Percentiles rank a stretch among this genome's conserved stretches.
Conservation (phyloP, 2,329 filamentous ascomycete species). For the Taxawa tesnikishii region DNA sequence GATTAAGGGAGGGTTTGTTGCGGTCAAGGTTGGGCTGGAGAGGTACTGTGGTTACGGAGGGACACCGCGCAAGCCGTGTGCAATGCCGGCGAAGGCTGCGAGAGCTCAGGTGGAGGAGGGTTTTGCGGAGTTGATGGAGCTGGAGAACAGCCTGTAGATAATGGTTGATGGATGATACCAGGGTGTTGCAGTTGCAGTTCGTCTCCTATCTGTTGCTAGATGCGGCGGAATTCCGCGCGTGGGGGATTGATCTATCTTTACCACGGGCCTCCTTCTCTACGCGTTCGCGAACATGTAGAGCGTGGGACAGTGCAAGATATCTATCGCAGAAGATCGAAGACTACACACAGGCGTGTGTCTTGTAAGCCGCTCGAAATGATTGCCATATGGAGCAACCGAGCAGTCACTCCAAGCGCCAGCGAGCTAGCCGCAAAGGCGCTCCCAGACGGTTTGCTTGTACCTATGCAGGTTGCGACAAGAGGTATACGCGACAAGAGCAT, state of each 20-base stretch:
- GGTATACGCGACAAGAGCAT: constrained; percentile 88
- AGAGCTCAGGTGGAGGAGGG: constrained; percentile 15
- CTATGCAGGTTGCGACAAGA: constrained; percentile 79
- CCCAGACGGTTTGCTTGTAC: constrained; percentile 60
- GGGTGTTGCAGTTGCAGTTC: no score
- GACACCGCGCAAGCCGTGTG: constrained; percentile 44
- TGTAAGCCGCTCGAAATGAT: no score
- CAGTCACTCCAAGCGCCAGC: constrained; percentile 14
- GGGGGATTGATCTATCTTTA: no score
- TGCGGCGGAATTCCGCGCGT: no score
- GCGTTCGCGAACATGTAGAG: no score
- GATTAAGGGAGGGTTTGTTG: constrained; percentile 56
- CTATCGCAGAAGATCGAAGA: no score
- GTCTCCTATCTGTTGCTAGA: no score
- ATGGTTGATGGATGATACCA: no score
- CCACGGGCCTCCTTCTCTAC: no score
- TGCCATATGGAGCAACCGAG: no score
- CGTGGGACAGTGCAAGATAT: no score
- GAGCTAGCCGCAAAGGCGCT: constrained; percentile 63
- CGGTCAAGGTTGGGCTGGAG: constrained; percentile 54
- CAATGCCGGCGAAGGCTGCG: constrained; percentile 30
- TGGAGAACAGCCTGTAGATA: constrained; percentile 20
- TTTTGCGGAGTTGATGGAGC: constrained; percentile 31
- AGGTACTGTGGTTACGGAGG: constrained; percentile 55
- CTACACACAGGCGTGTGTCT: no score